Evolutionary conservation across 495 filamentous ascomycete species (phyloP), one percentile per base, ranked within the genome.

Genomic region (Tuber calosporum): DNA sequence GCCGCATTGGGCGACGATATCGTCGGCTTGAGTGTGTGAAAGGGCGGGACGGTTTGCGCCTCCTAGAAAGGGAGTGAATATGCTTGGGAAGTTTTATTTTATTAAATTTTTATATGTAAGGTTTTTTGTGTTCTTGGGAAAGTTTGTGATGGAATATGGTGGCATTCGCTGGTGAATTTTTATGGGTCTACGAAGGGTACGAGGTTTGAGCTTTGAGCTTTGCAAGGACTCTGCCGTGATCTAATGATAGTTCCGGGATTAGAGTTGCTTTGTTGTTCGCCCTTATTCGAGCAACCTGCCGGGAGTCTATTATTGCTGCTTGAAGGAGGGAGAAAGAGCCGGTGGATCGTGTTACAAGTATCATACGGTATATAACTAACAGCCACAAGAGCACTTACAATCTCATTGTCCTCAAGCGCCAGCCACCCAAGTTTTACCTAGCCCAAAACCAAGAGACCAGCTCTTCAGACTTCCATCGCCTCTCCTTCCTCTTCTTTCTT

Each of bases 401-500:
- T 42, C 26, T 19, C 22, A 39, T 42, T 39, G 37, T 42, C 67
- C 13, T 39, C 67, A 20, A 40, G 66, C 53, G 77, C 74, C 77
- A 78, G 76, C 75, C 77, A 79, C 77, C 76, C 67, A 38, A n/a
- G 40, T 38, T 67, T 42, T 38, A 68, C 68, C 72, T 79, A 71
- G 74, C 77, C 77, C 76, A 77, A 79, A 78, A 74, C 73, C 71
- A 42, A 38, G 40, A 30, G 37, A n/a, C 40, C 37, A 69, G 37
- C 67, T 72, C 73, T 72, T 66, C 40, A 71, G 68, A 67, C 69
- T 74, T 70, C 75, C 68, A 72, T 73, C 70, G 48, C 69, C 75
- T 77, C 68, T 74, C 67, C 68, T 71, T 79, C 72, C 70, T 74
- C 77, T 79, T 77, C 75, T 74, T 73, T 62, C 53, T 62, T 70